Base-by-base conservation (phyloP, 1,139 yeast species). In the Yamadazyma atmosphaerica region DNA sequence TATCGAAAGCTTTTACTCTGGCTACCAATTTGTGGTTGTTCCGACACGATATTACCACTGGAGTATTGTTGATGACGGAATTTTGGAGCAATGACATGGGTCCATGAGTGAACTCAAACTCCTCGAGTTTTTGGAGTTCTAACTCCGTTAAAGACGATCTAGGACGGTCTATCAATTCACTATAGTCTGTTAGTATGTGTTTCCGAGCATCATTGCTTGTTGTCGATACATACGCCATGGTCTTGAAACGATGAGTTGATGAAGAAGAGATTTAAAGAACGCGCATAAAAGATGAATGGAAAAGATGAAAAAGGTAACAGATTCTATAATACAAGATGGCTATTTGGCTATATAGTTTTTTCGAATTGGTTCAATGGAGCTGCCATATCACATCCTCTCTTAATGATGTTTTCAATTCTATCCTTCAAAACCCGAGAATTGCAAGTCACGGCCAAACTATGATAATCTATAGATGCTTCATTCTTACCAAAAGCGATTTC, bases 21-120 rank as follows among this genome's bases (percentile, higher is more conserved):
- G 92, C 97, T 21, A 92, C 76, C 33, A 92, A 72, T 61, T 92
- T 92, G 56, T 89, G 96, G 61, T 90, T 90, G 60, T 92, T 92
- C 54, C 99, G 77, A 47, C 96, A 80, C 19, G 96, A 87, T 50
- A 92, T 86, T 41, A 92, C 79, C 4, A 94, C 87, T 19, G 90
- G 89, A 2, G 84, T 74, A 42, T 80, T 82, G 45, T 81, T 76
- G 47, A 81, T 76, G 31, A 88, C 85, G 0, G 98, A 90, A 38
- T 81, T 79, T 50, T 88, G 87, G 18, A 92, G 74, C 25, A 92
- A 73, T 3, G 95, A 81, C 75, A 94, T 77, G 4, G 99, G 99
- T 0, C 98, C 98, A 62, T 88, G 81, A 41, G 79, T 72, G 56
- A 88, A 86, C 61, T 92, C 98, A 56, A 83, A 89, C 55, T 90